These are phyloP conservation scores for Ettlia oleoabundans DNA, from an alignment of 139 green algal species.

Conservation along the genomic window DNA sequence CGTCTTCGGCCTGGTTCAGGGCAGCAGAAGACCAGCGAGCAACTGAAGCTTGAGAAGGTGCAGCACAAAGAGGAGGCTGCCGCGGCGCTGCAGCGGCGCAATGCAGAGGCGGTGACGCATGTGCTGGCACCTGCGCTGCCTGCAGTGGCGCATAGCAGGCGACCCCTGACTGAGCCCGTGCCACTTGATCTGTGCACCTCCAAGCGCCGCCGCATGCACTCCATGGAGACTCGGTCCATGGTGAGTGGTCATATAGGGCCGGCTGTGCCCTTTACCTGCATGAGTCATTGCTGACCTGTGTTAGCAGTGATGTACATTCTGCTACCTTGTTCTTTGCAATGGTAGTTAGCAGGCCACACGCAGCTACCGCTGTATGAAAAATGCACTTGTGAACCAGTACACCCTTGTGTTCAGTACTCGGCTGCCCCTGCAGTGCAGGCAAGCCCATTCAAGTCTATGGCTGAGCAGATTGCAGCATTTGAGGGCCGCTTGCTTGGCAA, in stretches of 20 bases:
- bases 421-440: neutral
- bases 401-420: neutral
- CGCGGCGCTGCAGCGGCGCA: conserved; percentile 28
- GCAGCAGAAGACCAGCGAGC: conserved; percentile 59
- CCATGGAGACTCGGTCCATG: conserved; percentile 38
- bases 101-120: conserved; percentile 48
- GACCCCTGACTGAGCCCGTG: conserved; percentile 49
- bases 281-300: neutral
- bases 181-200: conserved; percentile 49
- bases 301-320: too few relatives aligned
- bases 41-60: conserved; percentile 60
- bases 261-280: neutral
- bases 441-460: conserved; percentile 42
- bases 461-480: conserved; percentile 40
- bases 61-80: too few relatives aligned
- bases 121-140: conserved; percentile 30
- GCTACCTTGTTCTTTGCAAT: too few relatives aligned
- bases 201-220: conserved; percentile 48
- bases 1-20: conserved; percentile 20
- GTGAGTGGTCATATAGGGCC: neutral
- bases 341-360: too few relatives aligned
- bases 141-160: conserved; percentile 14
- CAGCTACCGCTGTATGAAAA: too few relatives aligned
- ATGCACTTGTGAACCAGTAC: too few relatives aligned
- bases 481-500: conserved; percentile 5